These are phyloP conservation scores for Coemansia sp. DNA, from an alignment of 192 early-diverging fungal species.

Conservation along the genomic window DNA sequence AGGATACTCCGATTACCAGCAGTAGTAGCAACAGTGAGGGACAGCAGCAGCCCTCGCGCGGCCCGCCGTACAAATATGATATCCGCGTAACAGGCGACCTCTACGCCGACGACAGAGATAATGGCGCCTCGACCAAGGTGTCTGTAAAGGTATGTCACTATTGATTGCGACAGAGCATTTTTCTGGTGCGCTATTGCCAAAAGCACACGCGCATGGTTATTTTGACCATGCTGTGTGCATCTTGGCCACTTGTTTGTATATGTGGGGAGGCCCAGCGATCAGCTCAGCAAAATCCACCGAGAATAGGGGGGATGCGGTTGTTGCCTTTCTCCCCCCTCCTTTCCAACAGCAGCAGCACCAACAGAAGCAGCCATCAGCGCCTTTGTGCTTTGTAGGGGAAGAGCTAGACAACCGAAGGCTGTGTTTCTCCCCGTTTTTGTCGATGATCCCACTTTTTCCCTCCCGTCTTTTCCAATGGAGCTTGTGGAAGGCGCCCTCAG, in stretches of 20 bases:
- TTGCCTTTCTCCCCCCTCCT: background rate
- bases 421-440: background rate
- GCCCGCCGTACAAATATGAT: conserved; percentile 54
- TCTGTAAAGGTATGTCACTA: conserved; percentile 52
- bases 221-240: conserved; percentile 8
- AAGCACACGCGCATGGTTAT: background rate
- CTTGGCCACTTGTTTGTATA: background rate
- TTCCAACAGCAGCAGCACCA: background rate
- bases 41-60: conserved; percentile 6
- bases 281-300: no score
- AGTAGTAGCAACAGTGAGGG: background rate
- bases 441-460: background rate
- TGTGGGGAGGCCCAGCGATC: no score
- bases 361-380: background rate
- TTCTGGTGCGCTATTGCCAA: background rate
- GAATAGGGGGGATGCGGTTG: no score
- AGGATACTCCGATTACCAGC: background rate
- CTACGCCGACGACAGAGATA: conserved; percentile 33
- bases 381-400: conserved; percentile 40
- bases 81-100: conserved; percentile 56
- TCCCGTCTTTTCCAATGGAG: background rate
- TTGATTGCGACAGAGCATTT: background rate
- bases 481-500: background rate
- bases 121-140: conserved; percentile 48
- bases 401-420: background rate